Percentiles rank a stretch among this genome's conserved stretches.
Conservation (phyloP, 345 rosid species). For the Salix caprea region DNA sequence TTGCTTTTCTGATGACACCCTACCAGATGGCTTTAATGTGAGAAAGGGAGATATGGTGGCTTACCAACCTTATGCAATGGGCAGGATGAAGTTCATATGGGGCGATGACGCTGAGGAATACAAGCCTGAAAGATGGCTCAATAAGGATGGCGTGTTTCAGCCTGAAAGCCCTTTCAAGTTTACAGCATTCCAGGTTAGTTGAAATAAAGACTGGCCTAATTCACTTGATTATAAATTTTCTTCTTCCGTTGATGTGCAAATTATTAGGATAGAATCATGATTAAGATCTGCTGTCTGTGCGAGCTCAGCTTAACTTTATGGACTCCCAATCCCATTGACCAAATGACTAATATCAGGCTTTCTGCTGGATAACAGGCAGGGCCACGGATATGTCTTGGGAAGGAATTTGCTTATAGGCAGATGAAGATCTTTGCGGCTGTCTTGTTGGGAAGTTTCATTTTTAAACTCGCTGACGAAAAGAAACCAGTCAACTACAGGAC, state of each 20-base stretch:
- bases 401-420: constrained; percentile 43
- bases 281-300: background rate
- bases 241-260: background rate
- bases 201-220: too few species aligned
- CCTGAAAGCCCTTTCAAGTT: constrained; percentile 38
- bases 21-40: constrained; percentile 37
- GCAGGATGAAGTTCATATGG: constrained; percentile 38
- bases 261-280: background rate
- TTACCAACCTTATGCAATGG: constrained; percentile 35
- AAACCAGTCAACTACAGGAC: constrained; percentile 44
- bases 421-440: constrained; percentile 37
- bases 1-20: constrained; percentile 22
- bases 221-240: background rate
- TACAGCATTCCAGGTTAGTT: constrained; percentile 36
- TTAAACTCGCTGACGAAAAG: constrained; percentile 42
- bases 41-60: constrained; percentile 31
- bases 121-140: constrained; percentile 43
- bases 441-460: constrained; percentile 31
- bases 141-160: constrained; percentile 27
- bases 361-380: constrained; percentile 40
- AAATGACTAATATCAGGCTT: constrained; percentile 28
- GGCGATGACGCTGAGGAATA: constrained; percentile 41
- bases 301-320: background rate
- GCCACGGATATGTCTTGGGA: constrained; percentile 40
- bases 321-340: background rate